Conservation (phyloP, 139 green algal species). For the Picochlorum sp. region DNA sequence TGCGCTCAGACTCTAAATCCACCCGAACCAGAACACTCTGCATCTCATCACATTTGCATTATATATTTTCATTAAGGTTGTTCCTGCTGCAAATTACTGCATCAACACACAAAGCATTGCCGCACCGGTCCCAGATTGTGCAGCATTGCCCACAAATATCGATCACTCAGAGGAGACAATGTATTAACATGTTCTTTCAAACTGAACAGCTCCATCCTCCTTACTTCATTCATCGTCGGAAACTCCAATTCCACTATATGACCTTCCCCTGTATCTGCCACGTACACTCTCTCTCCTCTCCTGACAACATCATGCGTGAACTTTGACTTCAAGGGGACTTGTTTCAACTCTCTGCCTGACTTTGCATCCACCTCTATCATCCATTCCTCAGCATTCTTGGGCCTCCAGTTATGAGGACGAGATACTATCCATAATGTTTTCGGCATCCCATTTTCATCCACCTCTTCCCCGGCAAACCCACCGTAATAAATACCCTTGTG, state of each 20-base stretch:
- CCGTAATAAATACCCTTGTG: constrained; percentile 63
- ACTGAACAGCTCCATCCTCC: constrained; percentile 42
- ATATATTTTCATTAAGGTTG: too few species aligned
- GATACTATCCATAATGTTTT: constrained; percentile 50
- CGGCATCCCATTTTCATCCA: constrained; percentile 5
- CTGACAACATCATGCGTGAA: constrained; percentile 67
- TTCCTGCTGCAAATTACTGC: not conserved
- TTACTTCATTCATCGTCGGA: constrained; percentile 38
- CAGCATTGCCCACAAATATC: constrained; percentile 55
- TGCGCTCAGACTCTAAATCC: constrained; percentile 17
- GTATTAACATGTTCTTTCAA: constrained; percentile 60
- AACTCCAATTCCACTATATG: constrained; percentile 46
- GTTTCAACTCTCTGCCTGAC: constrained; percentile 33
- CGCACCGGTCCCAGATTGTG: constrained; percentile 68
- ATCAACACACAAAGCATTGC: too few species aligned
- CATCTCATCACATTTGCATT: too few species aligned
- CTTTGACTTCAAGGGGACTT: constrained; percentile 15
- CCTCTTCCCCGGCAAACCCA: constrained; percentile 36
- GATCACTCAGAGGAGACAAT: constrained; percentile 33
- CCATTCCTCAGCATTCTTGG: constrained; percentile 30
- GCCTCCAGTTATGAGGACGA: constrained; percentile 63
- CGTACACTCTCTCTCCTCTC: constrained; percentile 32
- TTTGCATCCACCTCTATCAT: constrained; percentile 49
- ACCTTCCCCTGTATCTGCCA: constrained; percentile 53
- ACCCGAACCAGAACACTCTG: constrained; percentile 37